Evolutionary conservation across 2,329 filamentous ascomycete species (phyloP).

Genomic region (Aspergillus udagawae): DNA sequence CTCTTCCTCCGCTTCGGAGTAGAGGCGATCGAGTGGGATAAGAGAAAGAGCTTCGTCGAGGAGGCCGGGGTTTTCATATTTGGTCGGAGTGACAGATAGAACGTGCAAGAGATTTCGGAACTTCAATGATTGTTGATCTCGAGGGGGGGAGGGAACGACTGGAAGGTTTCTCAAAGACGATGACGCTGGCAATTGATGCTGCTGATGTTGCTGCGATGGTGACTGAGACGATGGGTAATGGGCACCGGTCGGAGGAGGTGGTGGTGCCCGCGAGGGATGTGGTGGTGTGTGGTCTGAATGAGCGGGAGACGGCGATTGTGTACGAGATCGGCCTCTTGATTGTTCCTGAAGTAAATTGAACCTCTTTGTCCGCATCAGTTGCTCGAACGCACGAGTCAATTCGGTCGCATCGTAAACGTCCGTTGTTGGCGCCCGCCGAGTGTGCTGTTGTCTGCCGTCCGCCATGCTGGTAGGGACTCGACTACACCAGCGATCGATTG

Average conservation of each 20-base stretch:
- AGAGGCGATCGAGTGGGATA: conserved; percentile 86
- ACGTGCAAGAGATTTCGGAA: conserved; percentile 80
- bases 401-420: conserved; percentile 69
- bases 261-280: conserved; percentile 34
- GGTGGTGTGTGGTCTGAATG: conserved; percentile 15
- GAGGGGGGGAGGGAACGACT: conserved; percentile 70
- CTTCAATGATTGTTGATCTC: conserved; percentile 66
- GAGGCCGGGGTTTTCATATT: conserved; percentile 93
- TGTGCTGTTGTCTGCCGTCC: conserved; percentile 32
- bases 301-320: conserved; percentile 52
- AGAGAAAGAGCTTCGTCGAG: conserved; percentile 85
- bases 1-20: conserved; percentile 91
- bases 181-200: conserved; percentile 33
- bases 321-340: conserved; percentile 55
- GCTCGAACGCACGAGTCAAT: conserved; percentile 78
- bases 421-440: conserved; percentile 25
- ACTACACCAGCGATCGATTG: conserved; percentile 22
- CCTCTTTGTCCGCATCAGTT: conserved; percentile 78
- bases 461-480: conserved; percentile 31
- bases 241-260: conserved; percentile 29
- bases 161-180: conserved; percentile 55
- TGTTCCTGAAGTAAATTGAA: conserved; percentile 74
- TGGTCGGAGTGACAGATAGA: conserved; percentile 80
- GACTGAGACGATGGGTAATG: conserved; percentile 12
- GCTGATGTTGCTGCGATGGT: conserved; percentile 27